Evolutionary conservation across 495 filamentous ascomycete genomes (phyloP).

Genomic region (Penicillium daleae): DNA sequence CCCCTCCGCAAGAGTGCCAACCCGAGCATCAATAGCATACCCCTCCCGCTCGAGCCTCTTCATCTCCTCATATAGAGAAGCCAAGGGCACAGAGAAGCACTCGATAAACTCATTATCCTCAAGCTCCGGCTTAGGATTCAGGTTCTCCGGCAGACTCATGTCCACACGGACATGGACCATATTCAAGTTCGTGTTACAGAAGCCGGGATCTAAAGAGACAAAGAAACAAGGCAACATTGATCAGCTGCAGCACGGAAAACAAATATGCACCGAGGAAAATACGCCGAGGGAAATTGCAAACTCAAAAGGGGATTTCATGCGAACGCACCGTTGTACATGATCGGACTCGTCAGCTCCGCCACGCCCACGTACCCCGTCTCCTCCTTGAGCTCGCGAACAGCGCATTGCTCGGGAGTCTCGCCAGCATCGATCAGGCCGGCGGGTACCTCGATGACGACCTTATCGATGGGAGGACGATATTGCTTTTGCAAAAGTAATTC

Average conservation of each 20-base stretch:
- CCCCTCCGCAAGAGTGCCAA: conserved; percentile 83
- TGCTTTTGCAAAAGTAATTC: conserved; percentile 87
- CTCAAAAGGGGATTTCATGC: background rate
- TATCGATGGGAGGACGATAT: conserved; percentile 81
- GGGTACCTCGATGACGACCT: conserved; percentile 79
- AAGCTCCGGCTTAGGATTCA: conserved; percentile 69
- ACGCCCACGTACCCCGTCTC: conserved; percentile 90
- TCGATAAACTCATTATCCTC: conserved; percentile 93
- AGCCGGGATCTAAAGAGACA: conserved; percentile 60
- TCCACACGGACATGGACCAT: conserved; percentile 83
- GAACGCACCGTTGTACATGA: conserved; percentile 35
- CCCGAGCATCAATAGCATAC: conserved; percentile 82
- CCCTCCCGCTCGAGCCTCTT: conserved; percentile 71
- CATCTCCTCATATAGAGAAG: conserved; percentile 66
- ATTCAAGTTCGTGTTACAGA: conserved; percentile 85
- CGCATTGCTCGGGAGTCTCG: conserved; percentile 77
- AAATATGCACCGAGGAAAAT: background rate
- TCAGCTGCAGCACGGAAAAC: background rate
- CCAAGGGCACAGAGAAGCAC: conserved; percentile 71
- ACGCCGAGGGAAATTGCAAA: background rate
- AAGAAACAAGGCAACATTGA: background rate
- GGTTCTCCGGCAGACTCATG: conserved; percentile 68
- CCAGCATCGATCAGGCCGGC: conserved; percentile 84
- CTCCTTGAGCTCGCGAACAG: conserved; percentile 87
- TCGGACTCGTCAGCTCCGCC: conserved; percentile 46